phyloP scores from a whole-genome alignment of 2,329 filamentous ascomycete species.

The Pestalotiopsis sp. region DNA sequence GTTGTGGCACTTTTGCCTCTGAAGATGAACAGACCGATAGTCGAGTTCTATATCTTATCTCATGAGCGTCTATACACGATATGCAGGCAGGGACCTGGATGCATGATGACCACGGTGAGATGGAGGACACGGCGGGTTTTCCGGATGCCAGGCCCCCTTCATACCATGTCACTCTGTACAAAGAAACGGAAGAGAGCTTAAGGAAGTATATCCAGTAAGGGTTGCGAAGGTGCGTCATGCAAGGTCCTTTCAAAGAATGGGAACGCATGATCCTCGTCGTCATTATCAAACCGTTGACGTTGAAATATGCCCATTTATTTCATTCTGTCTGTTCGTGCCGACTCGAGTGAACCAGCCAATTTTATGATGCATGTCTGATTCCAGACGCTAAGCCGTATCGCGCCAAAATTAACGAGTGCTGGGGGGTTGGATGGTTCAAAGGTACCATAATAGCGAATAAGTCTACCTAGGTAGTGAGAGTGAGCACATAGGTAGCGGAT shows the following conservation, averaged over 20 bases:
- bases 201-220: background rate
- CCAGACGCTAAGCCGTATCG: slow-evolving; percentile 17
- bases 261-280: no score
- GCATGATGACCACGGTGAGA: no score
- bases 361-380: background rate
- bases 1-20: background rate
- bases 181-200: background rate
- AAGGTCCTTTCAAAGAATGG: background rate
- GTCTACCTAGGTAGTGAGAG: background rate
- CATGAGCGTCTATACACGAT: no score
- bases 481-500: background rate
- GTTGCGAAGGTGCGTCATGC: background rate
- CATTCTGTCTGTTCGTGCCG: background rate
- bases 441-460: background rate
- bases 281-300: no score
- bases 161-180: background rate
- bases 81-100: no score
- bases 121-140: no score
- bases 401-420: slow-evolving; percentile 19
- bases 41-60: no score
- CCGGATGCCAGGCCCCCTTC: no score
- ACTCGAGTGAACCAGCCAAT: background rate
- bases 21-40: background rate
- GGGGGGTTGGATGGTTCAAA: background rate
- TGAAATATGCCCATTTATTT: background rate